Evolutionary conservation across 2,329 filamentous ascomycete species (phyloP).

Genomic region (Thelonectria blattea): DNA sequence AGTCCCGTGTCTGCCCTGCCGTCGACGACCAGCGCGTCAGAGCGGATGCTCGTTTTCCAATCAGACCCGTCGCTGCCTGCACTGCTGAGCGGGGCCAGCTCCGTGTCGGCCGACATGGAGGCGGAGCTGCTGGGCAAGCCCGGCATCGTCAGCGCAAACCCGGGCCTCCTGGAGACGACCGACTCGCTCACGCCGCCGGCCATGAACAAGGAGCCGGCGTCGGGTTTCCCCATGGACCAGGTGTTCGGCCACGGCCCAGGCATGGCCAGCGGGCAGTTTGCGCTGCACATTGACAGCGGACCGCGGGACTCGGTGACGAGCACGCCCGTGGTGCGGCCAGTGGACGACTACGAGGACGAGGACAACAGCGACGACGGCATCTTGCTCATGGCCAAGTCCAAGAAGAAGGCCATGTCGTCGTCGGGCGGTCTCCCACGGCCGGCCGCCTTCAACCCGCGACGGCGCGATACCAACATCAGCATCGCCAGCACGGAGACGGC

Average conservation of each 20-base stretch:
- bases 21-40: constrained; percentile 50
- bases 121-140: constrained; percentile 63
- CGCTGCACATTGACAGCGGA: constrained; percentile 37
- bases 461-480: constrained; percentile 66
- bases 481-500: constrained; percentile 69
- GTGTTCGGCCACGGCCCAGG: constrained; percentile 42
- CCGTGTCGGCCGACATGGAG: constrained; percentile 67
- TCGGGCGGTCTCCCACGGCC: constrained; percentile 22
- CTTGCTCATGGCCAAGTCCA: constrained; percentile 59
- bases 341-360: constrained; percentile 53
- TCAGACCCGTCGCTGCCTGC: constrained; percentile 70
- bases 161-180: constrained; percentile 56
- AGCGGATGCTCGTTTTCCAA: constrained; percentile 60
- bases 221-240: constrained; percentile 55
- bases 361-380: constrained; percentile 63
- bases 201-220: constrained; percentile 52
- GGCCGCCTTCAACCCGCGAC: constrained; percentile 48
- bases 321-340: constrained; percentile 36
- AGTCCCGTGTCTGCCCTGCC: constrained; percentile 54
- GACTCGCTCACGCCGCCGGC: constrained; percentile 63
- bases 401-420: constrained; percentile 47
- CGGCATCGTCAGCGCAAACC: constrained; percentile 49
- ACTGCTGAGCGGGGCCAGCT: constrained; percentile 67
- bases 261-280: constrained; percentile 43
- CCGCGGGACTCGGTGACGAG: constrained; percentile 34